Evolutionary conservation across 2,329 filamentous ascomycete genomes (phyloP).

Genomic region (Thielaviopsis ethacetica): DNA sequence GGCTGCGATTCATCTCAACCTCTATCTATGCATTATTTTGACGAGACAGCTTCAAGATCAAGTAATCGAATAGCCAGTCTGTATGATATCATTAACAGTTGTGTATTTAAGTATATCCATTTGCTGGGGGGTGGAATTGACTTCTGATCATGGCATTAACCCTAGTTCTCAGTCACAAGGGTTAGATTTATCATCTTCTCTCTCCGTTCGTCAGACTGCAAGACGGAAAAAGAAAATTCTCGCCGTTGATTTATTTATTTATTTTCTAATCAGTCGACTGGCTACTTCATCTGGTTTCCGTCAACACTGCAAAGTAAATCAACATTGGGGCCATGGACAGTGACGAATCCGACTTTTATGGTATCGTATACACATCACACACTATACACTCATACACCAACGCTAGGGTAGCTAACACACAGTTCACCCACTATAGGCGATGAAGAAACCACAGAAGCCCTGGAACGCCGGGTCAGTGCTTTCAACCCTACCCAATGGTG

Average conservation of each 20-base stretch:
- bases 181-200: background rate
- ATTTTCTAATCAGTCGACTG: background rate
- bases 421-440: constrained; percentile 29
- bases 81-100: too few species aligned
- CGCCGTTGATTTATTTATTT: background rate
- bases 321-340: constrained; percentile 7
- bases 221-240: background rate
- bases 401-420: too few species aligned
- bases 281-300: background rate
- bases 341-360: constrained; percentile 16
- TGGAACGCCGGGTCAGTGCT: constrained; percentile 32
- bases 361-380: constrained; percentile 5
- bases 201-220: background rate
- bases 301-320: too few species aligned
- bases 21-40: too few species aligned
- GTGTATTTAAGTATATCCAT: too few species aligned
- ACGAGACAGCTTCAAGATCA: too few species aligned
- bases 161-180: background rate
- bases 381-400: background rate
- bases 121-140: too few species aligned
- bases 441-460: constrained; percentile 27
- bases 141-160: background rate
- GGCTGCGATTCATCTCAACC: too few species aligned
- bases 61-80: too few species aligned
- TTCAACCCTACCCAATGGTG: constrained; percentile 38